Evolutionary conservation across 2,329 filamentous ascomycete species (phyloP), one percentile per base, ranked within the genome.

Genomic region (Epichloe scottii): DNA sequence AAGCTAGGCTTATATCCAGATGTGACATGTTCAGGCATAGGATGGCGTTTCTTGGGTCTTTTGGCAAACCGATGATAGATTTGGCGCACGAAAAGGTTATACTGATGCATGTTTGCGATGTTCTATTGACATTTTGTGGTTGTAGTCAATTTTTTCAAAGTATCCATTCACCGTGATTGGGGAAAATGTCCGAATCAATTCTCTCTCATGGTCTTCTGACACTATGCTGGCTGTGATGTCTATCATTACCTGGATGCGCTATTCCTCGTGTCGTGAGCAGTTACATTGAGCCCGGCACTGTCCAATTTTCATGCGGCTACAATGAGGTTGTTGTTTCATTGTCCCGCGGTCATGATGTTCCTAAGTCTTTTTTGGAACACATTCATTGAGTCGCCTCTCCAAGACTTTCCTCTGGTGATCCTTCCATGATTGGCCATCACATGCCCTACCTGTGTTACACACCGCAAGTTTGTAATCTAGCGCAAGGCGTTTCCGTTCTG

Each of bases 31-130:
- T 57, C 54, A 52, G 59, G 60, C 62, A 65, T 65, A 53, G 58
- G 57, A 53, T 55, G 65, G 65, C 65, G 65, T 67, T 67, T 54
- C 17, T 44, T 30, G 51, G 55, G 58, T 57, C 54, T 61, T 61
- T 55, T 55, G 50, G 41, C 26, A 15, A 44, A 37, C 19, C 17
- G 26, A 50, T 57, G 51, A 52, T 57, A 54, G 49, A 54, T 56
- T 51, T 41, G 63, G 64, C 63, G 62, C 58, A 63, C 54, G 59
- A 55, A 57, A 56, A 50, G 55, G 50, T 39, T 40, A 47, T 21
- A 17, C 34, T 51, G 46, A 38, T 44, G 46, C 35, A 41, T 46
- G 10, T 19, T 11, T 26, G n/a, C 15, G 17, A 44, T 35, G 42
- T 33, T 33, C 15, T 19, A 23, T 40, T 34, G 5, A 26, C 4